Evolutionary conservation across 2,329 filamentous ascomycete genomes (phyloP).

Genomic region (Helotiales sp.): DNA sequence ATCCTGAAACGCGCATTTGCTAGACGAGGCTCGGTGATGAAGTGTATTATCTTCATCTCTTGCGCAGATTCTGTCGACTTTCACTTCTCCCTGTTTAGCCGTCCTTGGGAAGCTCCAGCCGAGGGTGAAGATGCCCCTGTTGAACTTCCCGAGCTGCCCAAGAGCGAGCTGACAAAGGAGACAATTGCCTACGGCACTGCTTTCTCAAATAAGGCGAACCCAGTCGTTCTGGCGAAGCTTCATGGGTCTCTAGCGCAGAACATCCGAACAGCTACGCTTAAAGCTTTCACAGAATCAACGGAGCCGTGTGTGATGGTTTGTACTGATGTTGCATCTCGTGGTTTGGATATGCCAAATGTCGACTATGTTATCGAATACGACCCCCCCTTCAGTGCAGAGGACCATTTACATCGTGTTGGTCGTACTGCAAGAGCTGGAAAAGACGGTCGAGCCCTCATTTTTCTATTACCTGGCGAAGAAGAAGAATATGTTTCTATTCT

Average conservation of each 20-base stretch:
- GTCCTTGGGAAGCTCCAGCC: conserved; percentile 23
- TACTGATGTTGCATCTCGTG: conserved; percentile 93
- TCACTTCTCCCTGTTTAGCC: conserved; percentile 79
- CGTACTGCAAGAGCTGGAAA: conserved; percentile 92
- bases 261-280: conserved; percentile 81
- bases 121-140: conserved; percentile 36
- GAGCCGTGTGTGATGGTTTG: conserved; percentile 83
- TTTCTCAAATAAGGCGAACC: conserved; percentile 74
- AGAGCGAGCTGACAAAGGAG: conserved; percentile 44
- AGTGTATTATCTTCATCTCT: conserved; percentile 94
- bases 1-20: conserved; percentile 86
- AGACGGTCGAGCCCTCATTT: conserved; percentile 82
- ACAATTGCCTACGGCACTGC: conserved; percentile 71
- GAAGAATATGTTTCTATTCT: conserved; percentile 77
- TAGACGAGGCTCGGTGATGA: conserved; percentile 88
- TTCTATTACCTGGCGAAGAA: conserved; percentile 87
- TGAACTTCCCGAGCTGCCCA: conserved; percentile 31
- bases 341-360: conserved; percentile 91
- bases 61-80: conserved; percentile 98
- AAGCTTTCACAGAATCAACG: conserved; percentile 72
- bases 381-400: conserved; percentile 87
- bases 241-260: conserved; percentile 91
- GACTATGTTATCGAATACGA: conserved; percentile 97
- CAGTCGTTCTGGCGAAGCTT: conserved; percentile 79
- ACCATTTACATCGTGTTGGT: conserved; percentile 92